phyloP scores from a whole-genome alignment of 345 rosid genomes.

The Linum usitatissimum region DNA sequence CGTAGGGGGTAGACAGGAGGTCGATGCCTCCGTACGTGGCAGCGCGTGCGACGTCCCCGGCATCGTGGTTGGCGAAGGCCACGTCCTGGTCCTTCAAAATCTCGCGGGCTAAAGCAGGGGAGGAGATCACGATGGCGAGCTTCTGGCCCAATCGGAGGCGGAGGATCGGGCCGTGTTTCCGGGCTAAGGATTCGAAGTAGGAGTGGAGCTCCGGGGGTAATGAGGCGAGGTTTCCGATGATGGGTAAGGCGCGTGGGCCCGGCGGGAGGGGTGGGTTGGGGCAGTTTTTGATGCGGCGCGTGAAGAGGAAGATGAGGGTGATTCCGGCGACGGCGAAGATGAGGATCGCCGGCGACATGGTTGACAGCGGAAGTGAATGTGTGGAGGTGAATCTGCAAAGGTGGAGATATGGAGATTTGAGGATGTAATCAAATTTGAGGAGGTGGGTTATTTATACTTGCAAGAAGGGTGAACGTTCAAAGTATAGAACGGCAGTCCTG shows the following conservation, averaged over 20 bases:
- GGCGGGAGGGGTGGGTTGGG: slow-evolving; percentile 23
- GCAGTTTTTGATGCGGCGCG: neutral
- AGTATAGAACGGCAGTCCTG: too few species aligned
- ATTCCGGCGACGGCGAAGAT: neutral
- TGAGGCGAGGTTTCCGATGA: slow-evolving; percentile 41
- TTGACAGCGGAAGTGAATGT: neutral
- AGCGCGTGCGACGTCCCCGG: slow-evolving; percentile 16
- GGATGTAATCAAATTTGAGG: neutral
- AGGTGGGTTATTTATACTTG: neutral
- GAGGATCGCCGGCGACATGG: neutral
- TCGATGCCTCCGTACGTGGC: slow-evolving; percentile 31
- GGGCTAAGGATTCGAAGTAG: slow-evolving; percentile 32
- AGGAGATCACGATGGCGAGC: slow-evolving; percentile 28
- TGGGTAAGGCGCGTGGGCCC: slow-evolving; percentile 40
- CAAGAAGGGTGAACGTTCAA: too few species aligned
- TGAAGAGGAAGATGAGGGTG: neutral
- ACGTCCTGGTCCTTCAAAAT: slow-evolving; percentile 42
- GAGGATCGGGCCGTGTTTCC: slow-evolving; percentile 32
- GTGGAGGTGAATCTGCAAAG: neutral
- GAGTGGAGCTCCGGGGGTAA: slow-evolving; percentile 47
- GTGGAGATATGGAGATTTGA: neutral
- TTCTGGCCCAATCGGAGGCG: slow-evolving; percentile 37
- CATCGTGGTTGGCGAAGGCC: slow-evolving; percentile 37
- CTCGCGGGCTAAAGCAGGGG: slow-evolving; percentile 31
- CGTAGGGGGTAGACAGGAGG: slow-evolving; percentile 37